Conservation (phyloP, 2,329 filamentous ascomycete genomes). For the Epichloe hybrida region DNA sequence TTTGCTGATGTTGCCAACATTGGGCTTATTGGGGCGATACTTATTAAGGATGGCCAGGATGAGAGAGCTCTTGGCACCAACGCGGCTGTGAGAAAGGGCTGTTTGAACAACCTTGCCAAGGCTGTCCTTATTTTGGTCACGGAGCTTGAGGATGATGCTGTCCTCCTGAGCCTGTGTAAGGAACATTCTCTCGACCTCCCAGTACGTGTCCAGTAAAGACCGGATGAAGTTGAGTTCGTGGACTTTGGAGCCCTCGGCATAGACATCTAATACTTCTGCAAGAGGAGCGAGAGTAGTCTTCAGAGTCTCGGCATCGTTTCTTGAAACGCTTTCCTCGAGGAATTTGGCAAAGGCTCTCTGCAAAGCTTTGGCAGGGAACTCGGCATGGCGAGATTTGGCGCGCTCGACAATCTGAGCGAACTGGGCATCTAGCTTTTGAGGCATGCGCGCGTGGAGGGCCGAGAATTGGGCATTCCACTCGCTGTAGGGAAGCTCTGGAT, state of each 20-base stretch:
- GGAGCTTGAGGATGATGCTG: slow-evolving; percentile 81
- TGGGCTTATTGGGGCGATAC: slow-evolving; percentile 89
- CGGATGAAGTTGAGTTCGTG: slow-evolving; percentile 80
- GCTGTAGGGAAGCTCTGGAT: slow-evolving; percentile 84
- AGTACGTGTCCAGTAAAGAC: slow-evolving; percentile 68
- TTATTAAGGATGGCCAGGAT: slow-evolving; percentile 83
- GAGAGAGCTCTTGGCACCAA: slow-evolving; percentile 87
- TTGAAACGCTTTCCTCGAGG: slow-evolving; percentile 69
- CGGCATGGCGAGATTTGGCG: slow-evolving; percentile 59
- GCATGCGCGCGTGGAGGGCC: slow-evolving; percentile 94
- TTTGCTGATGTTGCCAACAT: slow-evolving; percentile 76
- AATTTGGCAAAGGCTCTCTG: slow-evolving; percentile 77
- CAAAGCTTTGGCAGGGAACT: slow-evolving; percentile 87
- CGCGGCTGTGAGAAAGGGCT: slow-evolving; percentile 85
- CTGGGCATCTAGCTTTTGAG: slow-evolving; percentile 73
- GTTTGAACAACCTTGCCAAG: slow-evolving; percentile 72
- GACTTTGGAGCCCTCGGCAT: slow-evolving; percentile 76
- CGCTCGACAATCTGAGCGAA: slow-evolving; percentile 80
- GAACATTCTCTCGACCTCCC: slow-evolving; percentile 74
- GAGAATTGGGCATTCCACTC: slow-evolving; percentile 96
- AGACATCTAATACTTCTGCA: slow-evolving; percentile 62
- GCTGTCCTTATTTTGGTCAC: slow-evolving; percentile 94
- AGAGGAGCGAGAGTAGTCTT: slow-evolving; percentile 63
- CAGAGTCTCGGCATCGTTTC: slow-evolving; percentile 59
- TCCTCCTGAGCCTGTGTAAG: slow-evolving; percentile 82